Evolutionary conservation across 2,329 filamentous ascomycete species (phyloP).

Genomic region (Colletotrichum coccodes): DNA sequence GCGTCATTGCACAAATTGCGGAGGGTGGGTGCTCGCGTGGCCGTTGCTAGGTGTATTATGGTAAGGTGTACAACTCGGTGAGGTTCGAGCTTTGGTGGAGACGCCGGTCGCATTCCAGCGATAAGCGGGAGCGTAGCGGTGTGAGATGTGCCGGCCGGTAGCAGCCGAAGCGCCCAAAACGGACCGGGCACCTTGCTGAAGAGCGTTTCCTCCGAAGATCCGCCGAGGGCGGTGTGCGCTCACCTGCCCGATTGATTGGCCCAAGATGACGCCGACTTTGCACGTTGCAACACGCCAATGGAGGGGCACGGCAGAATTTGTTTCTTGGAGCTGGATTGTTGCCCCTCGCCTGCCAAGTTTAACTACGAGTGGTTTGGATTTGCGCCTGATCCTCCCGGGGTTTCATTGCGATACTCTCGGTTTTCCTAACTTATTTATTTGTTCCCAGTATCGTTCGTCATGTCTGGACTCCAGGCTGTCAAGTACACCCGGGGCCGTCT

Average conservation of each 20-base stretch:
- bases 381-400: slow-evolving; percentile 4
- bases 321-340: slow-evolving; percentile 28
- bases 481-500: slow-evolving; percentile 78
- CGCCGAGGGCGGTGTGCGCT: slow-evolving; percentile 13
- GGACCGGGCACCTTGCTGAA: not conserved
- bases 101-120: not conserved
- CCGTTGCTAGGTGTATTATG: not conserved
- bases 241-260: slow-evolving; percentile 13
- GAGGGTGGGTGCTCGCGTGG: not conserved
- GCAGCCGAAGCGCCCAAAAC: too few relatives aligned
- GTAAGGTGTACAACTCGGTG: slow-evolving; percentile 1
- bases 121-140: not conserved
- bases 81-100: slow-evolving; percentile 22
- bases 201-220: slow-evolving; percentile 12
- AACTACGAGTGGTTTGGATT: not conserved
- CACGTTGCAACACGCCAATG: slow-evolving; percentile 7
- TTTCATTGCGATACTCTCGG: not conserved
- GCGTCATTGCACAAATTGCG: slow-evolving; percentile 1
- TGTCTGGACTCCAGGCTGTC: slow-evolving; percentile 79
- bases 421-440: not conserved
- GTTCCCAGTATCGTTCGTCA: slow-evolving; percentile 35
- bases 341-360: slow-evolving; percentile 1
- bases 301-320: slow-evolving; percentile 39
- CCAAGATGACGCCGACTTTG: slow-evolving; percentile 6
- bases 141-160: slow-evolving; percentile 7